Base-by-base conservation (phyloP, 257 asterid species). In the Solanum gandarillasii region DNA sequence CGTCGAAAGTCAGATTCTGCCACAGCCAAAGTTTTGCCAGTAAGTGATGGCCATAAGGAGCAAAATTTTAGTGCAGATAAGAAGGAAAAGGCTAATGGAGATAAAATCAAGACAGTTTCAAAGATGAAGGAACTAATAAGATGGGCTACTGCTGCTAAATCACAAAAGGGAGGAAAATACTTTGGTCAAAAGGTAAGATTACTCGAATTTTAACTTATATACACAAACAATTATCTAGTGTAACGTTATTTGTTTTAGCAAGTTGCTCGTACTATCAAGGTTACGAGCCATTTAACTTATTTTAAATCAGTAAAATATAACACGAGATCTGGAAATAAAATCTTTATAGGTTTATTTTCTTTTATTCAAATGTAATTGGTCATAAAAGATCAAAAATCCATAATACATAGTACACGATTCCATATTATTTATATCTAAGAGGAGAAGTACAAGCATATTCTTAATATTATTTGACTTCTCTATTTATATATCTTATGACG, bases 101-200 rank as follows among this genome's bases (percentile, higher is more conserved):
- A 94, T 36, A 93, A 92, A 78, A 87, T 62, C 25, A 94, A 89
- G 88, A 84, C 96, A 21, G 58, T 93, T 87, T 90, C 93, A 31
- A 91, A 91, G 89, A 92, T 96, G 98, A 96, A 95, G 70, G 98
- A 91, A 82, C 86, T 96, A 18, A 88, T 96, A 31, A 93, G 91
- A 91, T 94, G 99, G 98, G 97, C 96, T 39, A 95, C 95, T 27
- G 92, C 95, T 38, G 88, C 92, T 48, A 96, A 91, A 83, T 88
- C 91, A 68, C 95, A 91, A 83, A 93, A 90, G 87, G 92, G 95
- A 41, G 94, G 95, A 36, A 96, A 91, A 82, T 91, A 90, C 65
- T 72, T 93, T 3, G 87, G 92, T 55, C 78, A 94, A 90, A 96
- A 95, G 98, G 98, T 94, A 67, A 46, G 36, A 81, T 48, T 48